A percentile compares a stretch with the other conserved stretches of the same genome.
These are phyloP conservation scores for Penicillium expansum DNA, from an alignment of 2,329 filamentous ascomycete genomes.

Conservation along the genomic window DNA sequence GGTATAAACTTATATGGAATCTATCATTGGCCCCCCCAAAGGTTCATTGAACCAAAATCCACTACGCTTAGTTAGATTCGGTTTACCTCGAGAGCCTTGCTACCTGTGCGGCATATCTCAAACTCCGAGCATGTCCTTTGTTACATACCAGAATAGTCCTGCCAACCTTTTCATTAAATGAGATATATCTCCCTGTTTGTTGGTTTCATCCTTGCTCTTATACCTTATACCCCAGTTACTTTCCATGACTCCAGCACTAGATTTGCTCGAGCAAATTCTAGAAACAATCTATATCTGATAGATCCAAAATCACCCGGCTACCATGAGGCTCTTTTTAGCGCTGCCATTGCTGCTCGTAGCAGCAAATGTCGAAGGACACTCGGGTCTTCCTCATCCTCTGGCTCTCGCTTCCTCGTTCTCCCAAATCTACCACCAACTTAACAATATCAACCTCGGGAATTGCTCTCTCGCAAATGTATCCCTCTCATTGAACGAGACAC, in stretches of 20 bases:
- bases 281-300: background rate
- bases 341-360: constrained; percentile 1
- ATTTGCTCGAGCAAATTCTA: background rate
- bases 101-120: constrained; percentile 1
- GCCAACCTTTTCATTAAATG: background rate
- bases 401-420: constrained; percentile 18
- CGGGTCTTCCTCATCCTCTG: constrained; percentile 14
- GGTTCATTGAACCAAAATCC: background rate
- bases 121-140: constrained; percentile 3
- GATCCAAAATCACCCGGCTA: background rate
- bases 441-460: constrained; percentile 20
- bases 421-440: constrained; percentile 21
- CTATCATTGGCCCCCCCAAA: background rate
- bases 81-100: background rate
- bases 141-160: background rate
- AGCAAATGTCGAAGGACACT: background rate
- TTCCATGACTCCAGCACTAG: background rate
- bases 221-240: background rate
- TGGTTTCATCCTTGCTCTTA: background rate
- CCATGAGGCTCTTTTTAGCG: constrained; percentile 3
- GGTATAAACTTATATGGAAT: background rate
- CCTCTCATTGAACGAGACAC: constrained; percentile 20
- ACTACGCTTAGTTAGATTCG: background rate
- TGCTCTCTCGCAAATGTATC: constrained; percentile 21
- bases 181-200: background rate